phyloP scores from a whole-genome alignment of 164 flowering plant genomes.

The Macadamia integrifolia region DNA sequence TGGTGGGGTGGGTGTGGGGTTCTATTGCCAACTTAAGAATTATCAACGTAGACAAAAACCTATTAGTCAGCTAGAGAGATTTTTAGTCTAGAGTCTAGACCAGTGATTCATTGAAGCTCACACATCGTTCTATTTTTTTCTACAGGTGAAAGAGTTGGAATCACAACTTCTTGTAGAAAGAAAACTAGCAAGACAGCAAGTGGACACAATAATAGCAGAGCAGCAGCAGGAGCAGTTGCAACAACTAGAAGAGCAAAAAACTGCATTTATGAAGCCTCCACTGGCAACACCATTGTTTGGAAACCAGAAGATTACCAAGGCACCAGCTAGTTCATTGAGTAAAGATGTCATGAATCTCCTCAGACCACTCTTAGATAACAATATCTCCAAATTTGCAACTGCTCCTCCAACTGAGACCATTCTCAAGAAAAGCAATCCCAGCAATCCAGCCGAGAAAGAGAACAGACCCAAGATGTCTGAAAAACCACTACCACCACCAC shows the following conservation, averaged over 20 bases:
- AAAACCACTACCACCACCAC: constrained; percentile 15
- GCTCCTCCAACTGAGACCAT: constrained; percentile 22
- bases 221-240: constrained; percentile 30
- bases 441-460: constrained; percentile 48
- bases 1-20: too few relatives aligned
- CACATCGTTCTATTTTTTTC: background rate
- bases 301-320: constrained; percentile 30
- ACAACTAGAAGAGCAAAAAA: constrained; percentile 30
- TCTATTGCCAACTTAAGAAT: too few relatives aligned
- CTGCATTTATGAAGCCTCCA: constrained; percentile 40
- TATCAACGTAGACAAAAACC: too few relatives aligned
- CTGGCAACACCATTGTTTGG: constrained; percentile 32
- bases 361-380: constrained; percentile 39
- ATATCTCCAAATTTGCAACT: constrained; percentile 22
- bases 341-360: constrained; percentile 32
- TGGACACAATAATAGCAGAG: constrained; percentile 78
- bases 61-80: too few relatives aligned
- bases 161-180: constrained; percentile 78
- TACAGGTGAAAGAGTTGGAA: constrained; percentile 90
- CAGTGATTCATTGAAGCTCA: too few relatives aligned
- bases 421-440: constrained; percentile 26
- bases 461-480: constrained; percentile 57
- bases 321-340: constrained; percentile 14
- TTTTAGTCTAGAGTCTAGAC: too few relatives aligned
- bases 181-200: constrained; percentile 82